Conservation (phyloP, 176 grass and related monocot genomes). For the Thinopyrum elongatum region DNA sequence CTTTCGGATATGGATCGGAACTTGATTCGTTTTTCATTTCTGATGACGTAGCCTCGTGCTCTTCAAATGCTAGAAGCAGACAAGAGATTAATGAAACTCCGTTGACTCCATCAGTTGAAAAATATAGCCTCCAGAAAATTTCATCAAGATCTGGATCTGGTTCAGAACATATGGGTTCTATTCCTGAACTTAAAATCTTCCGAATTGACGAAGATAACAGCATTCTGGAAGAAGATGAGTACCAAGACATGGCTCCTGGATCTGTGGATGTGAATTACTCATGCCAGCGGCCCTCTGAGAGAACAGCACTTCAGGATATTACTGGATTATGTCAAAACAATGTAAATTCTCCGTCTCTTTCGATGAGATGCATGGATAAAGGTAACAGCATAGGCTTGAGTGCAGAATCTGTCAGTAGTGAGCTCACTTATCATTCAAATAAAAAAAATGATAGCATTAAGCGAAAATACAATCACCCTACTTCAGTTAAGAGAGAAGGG, state of each 20-base stretch:
- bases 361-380: conserved; percentile 27
- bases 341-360: conserved; percentile 30
- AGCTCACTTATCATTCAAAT: conserved; percentile 29
- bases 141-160: conserved; percentile 44
- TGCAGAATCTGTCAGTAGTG: conserved; percentile 18
- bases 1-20: conserved; percentile 49
- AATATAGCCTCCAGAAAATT: conserved; percentile 47
- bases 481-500: conserved; percentile 52
- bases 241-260: conserved; percentile 28
- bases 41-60: conserved; percentile 40
- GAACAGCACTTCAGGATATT: conserved; percentile 56
- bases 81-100: conserved; percentile 38
- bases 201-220: conserved; percentile 75
- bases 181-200: conserved; percentile 70
- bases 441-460: conserved; percentile 48
- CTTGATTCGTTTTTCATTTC: conserved; percentile 41
- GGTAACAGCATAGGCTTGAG: conserved; percentile 17
- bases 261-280: conserved; percentile 10
- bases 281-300: conserved; percentile 35
- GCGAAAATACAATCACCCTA: conserved; percentile 39
- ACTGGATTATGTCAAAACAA: conserved; percentile 56
- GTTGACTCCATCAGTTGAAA: conserved; percentile 66
- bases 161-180: conserved; percentile 52
- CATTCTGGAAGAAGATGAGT: conserved; percentile 55
- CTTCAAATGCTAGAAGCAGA: conserved; percentile 32